Conservation (phyloP, 1,139 yeast genomes). For the Protomyces inundatus region DNA sequence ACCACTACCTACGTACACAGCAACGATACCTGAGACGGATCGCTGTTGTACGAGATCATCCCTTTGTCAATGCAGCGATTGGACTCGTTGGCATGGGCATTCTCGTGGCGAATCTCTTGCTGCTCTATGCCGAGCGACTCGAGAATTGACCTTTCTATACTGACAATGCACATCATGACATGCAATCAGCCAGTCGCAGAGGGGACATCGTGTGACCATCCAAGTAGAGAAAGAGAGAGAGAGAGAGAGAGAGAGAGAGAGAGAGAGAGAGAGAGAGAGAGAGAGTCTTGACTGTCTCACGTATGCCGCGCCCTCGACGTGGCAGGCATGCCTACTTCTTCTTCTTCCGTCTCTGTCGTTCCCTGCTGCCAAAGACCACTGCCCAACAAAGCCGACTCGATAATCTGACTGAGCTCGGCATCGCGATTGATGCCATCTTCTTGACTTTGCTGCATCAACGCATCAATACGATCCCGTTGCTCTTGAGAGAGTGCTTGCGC, state of each 20-base stretch:
- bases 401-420: neutral
- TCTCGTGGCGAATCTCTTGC: slow-evolving; percentile 1
- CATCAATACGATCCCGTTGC: slow-evolving; percentile 2
- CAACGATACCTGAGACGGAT: neutral
- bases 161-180: no score
- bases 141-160: neutral
- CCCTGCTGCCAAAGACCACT: neutral
- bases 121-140: neutral
- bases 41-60: slow-evolving; percentile 8
- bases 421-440: slow-evolving; percentile 19
- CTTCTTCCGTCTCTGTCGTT: neutral
- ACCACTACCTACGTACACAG: slow-evolving; percentile 5
- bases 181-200: no score
- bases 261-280: no score
- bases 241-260: no score
- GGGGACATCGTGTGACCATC: no score
- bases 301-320: no score
- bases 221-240: no score
- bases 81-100: slow-evolving; percentile 2
- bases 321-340: no score
- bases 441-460: slow-evolving; percentile 1
- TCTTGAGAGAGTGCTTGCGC: slow-evolving; percentile 10
- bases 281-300: no score
- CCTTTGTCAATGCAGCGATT: neutral
- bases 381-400: neutral